Evolutionary conservation across 2,329 filamentous ascomycete genomes (phyloP).

Genomic region (Penicillium sp.): DNA sequence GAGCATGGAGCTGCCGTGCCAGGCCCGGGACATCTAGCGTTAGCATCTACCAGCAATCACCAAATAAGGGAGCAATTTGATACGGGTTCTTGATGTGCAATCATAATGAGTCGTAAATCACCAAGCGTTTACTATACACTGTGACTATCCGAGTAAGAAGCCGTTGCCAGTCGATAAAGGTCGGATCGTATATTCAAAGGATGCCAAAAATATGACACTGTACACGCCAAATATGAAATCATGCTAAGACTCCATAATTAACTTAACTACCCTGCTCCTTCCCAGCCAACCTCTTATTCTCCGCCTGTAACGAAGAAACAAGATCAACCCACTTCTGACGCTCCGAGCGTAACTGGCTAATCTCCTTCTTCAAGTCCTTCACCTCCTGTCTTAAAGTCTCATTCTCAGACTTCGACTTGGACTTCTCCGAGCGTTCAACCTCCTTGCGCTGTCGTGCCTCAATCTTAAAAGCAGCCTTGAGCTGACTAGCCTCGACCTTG

Average conservation of each 20-base stretch:
- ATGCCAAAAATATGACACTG: slow-evolving; percentile 3
- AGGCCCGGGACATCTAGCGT: not conserved
- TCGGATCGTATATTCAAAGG: not conserved
- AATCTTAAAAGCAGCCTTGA: slow-evolving; percentile 50
- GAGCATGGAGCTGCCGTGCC: not conserved
- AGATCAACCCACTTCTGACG: slow-evolving; percentile 57
- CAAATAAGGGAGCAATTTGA: not conserved
- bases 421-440: slow-evolving; percentile 52
- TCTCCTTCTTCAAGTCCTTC: slow-evolving; percentile 56
- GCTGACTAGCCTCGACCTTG: slow-evolving; percentile 51
- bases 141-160: not conserved
- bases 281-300: slow-evolving; percentile 59
- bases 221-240: slow-evolving; percentile 6
- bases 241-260: not conserved
- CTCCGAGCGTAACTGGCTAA: slow-evolving; percentile 56
- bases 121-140: not conserved
- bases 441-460: slow-evolving; percentile 47
- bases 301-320: slow-evolving; percentile 61
- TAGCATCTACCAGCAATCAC: not conserved
- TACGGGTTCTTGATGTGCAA: not conserved
- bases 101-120: not conserved
- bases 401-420: slow-evolving; percentile 49
- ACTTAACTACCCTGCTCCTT: slow-evolving; percentile 36
- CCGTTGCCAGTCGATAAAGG: not conserved
- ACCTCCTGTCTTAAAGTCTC: slow-evolving; percentile 57